Percentiles rank a stretch among this genome's conserved stretches.
Evolutionary conservation across 306 rosid genomes (phyloP).

Genomic region (Dryas alaskensis): DNA sequence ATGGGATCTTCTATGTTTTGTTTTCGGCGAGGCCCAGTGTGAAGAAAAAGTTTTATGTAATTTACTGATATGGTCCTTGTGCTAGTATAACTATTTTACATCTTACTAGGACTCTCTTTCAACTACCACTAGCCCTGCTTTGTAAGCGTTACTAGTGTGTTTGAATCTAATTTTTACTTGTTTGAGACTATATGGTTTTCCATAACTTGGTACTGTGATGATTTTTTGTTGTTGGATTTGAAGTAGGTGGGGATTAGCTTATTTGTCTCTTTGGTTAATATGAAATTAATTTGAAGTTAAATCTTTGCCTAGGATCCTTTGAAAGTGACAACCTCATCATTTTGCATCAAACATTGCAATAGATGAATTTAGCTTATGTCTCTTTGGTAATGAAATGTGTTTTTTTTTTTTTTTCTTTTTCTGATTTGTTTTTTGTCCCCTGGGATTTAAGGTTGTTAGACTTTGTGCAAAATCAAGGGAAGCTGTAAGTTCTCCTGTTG

Average conservation of each 20-base stretch:
- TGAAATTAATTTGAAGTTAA: too few species aligned
- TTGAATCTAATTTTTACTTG: background rate
- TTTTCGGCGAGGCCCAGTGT: too few species aligned
- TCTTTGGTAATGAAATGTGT: background rate
- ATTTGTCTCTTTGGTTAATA: too few species aligned
- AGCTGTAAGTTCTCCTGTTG: conserved; percentile 99
- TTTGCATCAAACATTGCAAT: background rate
- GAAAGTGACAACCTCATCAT: background rate
- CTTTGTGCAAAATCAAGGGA: conserved; percentile 97
- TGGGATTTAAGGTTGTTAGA: conserved; percentile 77
- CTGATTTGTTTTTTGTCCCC: background rate
- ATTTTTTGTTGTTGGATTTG: too few species aligned
- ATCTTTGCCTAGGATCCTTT: too few species aligned
- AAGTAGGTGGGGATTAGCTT: too few species aligned
- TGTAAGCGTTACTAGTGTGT: background rate
- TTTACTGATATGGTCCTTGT: too few species aligned
- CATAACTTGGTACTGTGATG: background rate
- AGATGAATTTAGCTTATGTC: background rate
- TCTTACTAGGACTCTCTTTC: background rate
- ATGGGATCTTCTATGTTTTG: too few species aligned
- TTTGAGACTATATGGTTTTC: background rate
- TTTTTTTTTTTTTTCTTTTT: background rate
- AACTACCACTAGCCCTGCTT: background rate
- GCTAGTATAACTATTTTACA: background rate
- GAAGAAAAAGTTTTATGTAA: too few species aligned